A percentile compares a stretch with the other conserved stretches of the same genome.
Conservation (phyloP, 1,284 basidiomycete species). For the Trichosporon faecale region DNA sequence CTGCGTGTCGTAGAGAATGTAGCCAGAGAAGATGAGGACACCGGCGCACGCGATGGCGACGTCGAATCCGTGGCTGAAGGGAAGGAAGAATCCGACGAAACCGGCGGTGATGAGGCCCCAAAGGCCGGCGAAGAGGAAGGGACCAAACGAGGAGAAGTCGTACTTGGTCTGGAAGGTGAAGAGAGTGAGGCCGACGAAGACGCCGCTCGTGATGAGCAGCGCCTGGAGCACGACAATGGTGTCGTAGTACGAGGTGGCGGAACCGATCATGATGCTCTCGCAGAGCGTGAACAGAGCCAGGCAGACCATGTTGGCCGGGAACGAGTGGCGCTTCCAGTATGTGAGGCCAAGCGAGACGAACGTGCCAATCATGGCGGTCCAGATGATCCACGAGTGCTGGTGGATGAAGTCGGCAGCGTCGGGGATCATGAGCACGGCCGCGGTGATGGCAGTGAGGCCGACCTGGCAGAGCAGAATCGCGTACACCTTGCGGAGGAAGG, state of each 20-base stretch:
- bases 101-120: slow-evolving; percentile 47
- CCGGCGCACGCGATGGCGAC: slow-evolving; percentile 47
- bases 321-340: slow-evolving; percentile 51
- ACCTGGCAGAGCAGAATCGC: slow-evolving; percentile 50
- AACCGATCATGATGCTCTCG: slow-evolving; percentile 55
- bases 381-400: slow-evolving; percentile 47
- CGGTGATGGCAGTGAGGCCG: slow-evolving; percentile 38
- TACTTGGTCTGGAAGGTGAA: slow-evolving; percentile 56
- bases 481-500: slow-evolving; percentile 51
- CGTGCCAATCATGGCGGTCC: slow-evolving; percentile 47
- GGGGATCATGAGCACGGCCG: slow-evolving; percentile 35
- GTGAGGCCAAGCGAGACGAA: slow-evolving; percentile 46
- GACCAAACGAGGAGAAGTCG: slow-evolving; percentile 50
- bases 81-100: slow-evolving; percentile 49
- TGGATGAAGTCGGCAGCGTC: slow-evolving; percentile 42
- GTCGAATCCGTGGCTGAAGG: slow-evolving; percentile 51
- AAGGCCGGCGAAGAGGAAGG: slow-evolving; percentile 49
- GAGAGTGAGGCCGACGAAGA: slow-evolving; percentile 57
- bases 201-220: slow-evolving; percentile 56
- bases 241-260: slow-evolving; percentile 49
- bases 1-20: slow-evolving; percentile 51
- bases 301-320: slow-evolving; percentile 55
- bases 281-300: slow-evolving; percentile 56
- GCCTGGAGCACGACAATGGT: slow-evolving; percentile 56
- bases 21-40: slow-evolving; percentile 50